These are phyloP conservation scores for Solanum okadae DNA, from an alignment of 257 asterid genomes.

Conservation along the genomic window DNA sequence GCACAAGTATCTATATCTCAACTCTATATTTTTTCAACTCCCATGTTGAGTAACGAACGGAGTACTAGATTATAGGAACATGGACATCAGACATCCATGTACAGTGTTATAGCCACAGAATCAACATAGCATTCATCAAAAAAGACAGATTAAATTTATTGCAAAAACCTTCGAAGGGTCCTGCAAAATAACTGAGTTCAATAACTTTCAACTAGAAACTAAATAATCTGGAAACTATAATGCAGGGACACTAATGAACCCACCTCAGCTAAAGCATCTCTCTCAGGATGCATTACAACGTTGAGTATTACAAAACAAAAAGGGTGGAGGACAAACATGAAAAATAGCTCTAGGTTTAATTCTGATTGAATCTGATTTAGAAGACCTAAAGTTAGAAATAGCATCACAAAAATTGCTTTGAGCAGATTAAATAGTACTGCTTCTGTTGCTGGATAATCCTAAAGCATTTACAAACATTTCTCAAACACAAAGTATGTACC, in stretches of 20 bases:
- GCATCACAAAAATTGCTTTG: constrained; percentile 43
- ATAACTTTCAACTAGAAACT: background rate
- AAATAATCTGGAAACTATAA: background rate
- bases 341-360: background rate
- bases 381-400: constrained; percentile 17
- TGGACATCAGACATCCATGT: background rate
- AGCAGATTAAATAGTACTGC: constrained; percentile 45
- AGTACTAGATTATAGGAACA: background rate
- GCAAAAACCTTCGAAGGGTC: background rate
- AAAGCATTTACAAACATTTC: constrained; percentile 33
- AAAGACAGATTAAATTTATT: background rate
- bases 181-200: background rate
- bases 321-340: background rate
- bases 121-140: background rate
- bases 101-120: background rate
- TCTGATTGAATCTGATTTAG: background rate
- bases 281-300: background rate
- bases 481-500: constrained; percentile 43
- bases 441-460: constrained; percentile 33
- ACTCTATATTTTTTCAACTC: too few relatives aligned
- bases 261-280: background rate
- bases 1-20: background rate
- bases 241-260: background rate
- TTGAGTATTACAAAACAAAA: background rate
- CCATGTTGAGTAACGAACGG: too few relatives aligned